A percentile compares a stretch with the other conserved stretches of the same genome.
These are phyloP conservation scores for Delphinella strobiligena DNA, from an alignment of 2,329 filamentous ascomycete species.

Conservation along the genomic window DNA sequence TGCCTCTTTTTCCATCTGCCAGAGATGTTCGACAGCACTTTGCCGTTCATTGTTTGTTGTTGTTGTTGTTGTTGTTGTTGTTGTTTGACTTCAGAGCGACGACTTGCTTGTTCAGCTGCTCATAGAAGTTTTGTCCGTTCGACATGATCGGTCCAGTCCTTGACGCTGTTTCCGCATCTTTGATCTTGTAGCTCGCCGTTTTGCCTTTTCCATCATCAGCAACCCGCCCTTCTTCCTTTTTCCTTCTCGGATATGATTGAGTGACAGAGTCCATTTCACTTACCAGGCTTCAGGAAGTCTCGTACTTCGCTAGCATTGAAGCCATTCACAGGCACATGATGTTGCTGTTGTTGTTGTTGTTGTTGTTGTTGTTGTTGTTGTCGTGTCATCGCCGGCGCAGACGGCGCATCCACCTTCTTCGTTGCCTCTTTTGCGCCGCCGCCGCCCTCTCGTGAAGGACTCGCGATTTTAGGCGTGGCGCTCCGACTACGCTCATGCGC, in stretches of 20 bases:
- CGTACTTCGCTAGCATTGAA: constrained; percentile 34
- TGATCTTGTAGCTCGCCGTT: too few species aligned
- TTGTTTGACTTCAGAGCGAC: constrained; percentile 21
- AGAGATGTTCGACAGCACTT: too few species aligned
- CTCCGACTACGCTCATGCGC: neutral
- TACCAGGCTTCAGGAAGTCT: constrained; percentile 27
- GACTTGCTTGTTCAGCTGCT: constrained; percentile 33
- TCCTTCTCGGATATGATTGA: too few species aligned
- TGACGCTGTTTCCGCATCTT: too few species aligned
- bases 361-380: constrained; percentile 1
- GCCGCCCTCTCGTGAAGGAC: neutral
- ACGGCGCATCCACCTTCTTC: neutral
- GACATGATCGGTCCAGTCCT: too few species aligned
- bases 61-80: too few species aligned
- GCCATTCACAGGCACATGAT: constrained; percentile 18
- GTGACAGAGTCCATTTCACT: neutral
- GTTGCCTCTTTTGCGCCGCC: neutral
- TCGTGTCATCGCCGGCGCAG: constrained; percentile 4
- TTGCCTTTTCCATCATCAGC: constrained; percentile 26
- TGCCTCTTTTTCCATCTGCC: too few species aligned
- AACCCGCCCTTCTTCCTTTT: constrained; percentile 18
- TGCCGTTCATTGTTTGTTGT: too few species aligned
- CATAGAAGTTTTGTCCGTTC: constrained; percentile 32
- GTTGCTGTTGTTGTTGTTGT: constrained; percentile 15
- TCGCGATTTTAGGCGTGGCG: neutral